Base-by-base conservation (phyloP, 768 basidiomycete species). In the Auriscalpium vulgare region DNA sequence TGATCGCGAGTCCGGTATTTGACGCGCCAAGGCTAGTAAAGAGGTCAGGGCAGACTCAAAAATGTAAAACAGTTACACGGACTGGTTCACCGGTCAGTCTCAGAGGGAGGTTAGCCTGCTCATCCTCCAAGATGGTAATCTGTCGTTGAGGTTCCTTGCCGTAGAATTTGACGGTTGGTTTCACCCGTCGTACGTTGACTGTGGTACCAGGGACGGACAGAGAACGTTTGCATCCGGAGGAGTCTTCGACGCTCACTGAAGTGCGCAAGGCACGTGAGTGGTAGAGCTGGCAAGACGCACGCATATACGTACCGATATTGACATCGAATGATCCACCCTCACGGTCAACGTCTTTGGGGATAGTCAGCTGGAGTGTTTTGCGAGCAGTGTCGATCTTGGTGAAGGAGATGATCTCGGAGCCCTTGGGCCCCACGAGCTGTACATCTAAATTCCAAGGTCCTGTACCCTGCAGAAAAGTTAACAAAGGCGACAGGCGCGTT, bases 31-130 rank as follows among this genome's bases (percentile, higher is more conserved):
- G 95, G 93, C 94, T 97, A 62, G 21, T 9, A 48, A 53, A 44
- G 45, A 54, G 21, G 10, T 56, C 51, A 55, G 52, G 50, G 53
- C 59, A 16, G 17, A 50, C 19, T 19, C 37, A 16, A 23, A 10
- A 10, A 47, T n/a, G 16, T 9, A 59, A 47, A 7, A 9, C 44
- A 29, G 34, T 37, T 29, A 58, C 13, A 73, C 85, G 59, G 70
- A 95, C 95, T 49, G 85, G 87, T 68, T 95, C 89, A 6, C 97
- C 97, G 17, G 93, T 95, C 51, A 99, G 72, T 29, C 94, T 81
- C 44, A 97, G 71, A 40, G 93, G 93, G 10, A 97, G 75, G 37
- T 74, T 78, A 0, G 85, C 85, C 40, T 73, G 71, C 56, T 91
- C 87, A 45, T 85, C 81, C 63, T 95, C 88, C 8, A 92, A 75